A percentile compares a stretch with the other conserved stretches of the same genome.
These are phyloP conservation scores for Prunus fruticosa DNA, from an alignment of 306 rosid species.

Conservation along the genomic window DNA sequence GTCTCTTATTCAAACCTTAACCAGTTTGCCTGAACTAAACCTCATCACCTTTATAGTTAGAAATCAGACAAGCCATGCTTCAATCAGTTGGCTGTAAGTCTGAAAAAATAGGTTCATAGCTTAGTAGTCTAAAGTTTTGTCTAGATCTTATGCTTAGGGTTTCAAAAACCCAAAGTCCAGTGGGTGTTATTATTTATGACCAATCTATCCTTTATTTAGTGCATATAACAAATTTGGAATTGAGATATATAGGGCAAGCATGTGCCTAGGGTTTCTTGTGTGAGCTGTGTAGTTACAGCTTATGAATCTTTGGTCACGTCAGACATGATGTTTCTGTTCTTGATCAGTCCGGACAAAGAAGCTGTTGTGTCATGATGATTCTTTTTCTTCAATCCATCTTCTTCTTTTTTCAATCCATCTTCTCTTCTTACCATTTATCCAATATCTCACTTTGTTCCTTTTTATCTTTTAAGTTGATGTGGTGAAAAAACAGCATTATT, in stretches of 20 bases:
- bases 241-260: neutral
- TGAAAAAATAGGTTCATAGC: constrained; percentile 1
- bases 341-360: constrained; percentile 26
- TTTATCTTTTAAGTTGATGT: neutral
- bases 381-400: neutral
- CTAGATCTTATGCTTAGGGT: neutral
- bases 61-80: neutral
- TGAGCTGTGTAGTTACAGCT: constrained; percentile 11
- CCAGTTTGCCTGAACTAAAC: neutral
- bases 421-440: neutral
- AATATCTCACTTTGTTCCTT: neutral
- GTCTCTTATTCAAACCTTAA: neutral
- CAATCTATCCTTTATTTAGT: neutral
- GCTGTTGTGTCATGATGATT: constrained; percentile 18
- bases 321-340: constrained; percentile 31
- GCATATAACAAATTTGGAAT: neutral
- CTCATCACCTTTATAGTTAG: neutral
- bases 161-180: constrained; percentile 2
- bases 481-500: neutral
- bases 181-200: neutral
- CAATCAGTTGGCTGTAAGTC: neutral
- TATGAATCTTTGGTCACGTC: constrained; percentile 37
- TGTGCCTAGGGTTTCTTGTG: constrained; percentile 12
- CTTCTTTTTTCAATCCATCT: neutral
- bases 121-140: neutral